Conservation (phyloP, 1,284 basidiomycete genomes). For the Cryptococcus sp. region DNA sequence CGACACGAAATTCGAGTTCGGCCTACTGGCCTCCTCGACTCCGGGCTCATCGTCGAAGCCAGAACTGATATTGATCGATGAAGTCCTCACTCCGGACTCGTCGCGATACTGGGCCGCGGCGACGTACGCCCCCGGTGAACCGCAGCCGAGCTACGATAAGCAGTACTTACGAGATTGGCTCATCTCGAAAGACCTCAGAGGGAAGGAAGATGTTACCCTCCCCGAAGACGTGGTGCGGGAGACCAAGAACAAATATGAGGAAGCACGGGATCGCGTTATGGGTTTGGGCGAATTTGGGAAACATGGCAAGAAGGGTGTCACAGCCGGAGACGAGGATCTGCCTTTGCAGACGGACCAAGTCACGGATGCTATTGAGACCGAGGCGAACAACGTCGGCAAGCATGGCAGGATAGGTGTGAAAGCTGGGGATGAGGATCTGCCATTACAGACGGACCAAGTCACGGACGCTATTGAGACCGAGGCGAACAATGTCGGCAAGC, state of each 20-base stretch:
- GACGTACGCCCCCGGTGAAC: constrained; percentile 70
- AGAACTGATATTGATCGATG: constrained; percentile 86
- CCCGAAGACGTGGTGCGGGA: constrained; percentile 73
- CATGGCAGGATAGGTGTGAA: constrained; percentile 3
- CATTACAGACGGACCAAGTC: neutral
- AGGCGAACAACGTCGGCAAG: constrained; percentile 3
- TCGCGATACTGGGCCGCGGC: constrained; percentile 92
- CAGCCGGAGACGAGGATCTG: constrained; percentile 9
- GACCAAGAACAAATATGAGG: constrained; percentile 74
- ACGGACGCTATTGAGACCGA: neutral
- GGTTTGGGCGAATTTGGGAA: constrained; percentile 46
- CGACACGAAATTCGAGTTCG: constrained; percentile 92
- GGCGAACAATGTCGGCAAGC: neutral
- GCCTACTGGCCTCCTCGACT: constrained; percentile 58
- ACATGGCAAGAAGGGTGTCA: constrained; percentile 1
- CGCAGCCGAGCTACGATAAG: constrained; percentile 94
- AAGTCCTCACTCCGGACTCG: constrained; percentile 94
- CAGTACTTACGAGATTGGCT: constrained; percentile 95
- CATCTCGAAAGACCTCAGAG: constrained; percentile 68
- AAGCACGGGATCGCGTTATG: constrained; percentile 72
- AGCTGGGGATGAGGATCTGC: constrained; percentile 7
- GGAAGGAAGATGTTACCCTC: constrained; percentile 74
- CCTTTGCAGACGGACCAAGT: constrained; percentile 22
- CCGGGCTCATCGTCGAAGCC: constrained; percentile 42
- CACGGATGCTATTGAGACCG: constrained; percentile 13